Conservation (phyloP, 306 rosid genomes). For the Albizia julibrissin region DNA sequence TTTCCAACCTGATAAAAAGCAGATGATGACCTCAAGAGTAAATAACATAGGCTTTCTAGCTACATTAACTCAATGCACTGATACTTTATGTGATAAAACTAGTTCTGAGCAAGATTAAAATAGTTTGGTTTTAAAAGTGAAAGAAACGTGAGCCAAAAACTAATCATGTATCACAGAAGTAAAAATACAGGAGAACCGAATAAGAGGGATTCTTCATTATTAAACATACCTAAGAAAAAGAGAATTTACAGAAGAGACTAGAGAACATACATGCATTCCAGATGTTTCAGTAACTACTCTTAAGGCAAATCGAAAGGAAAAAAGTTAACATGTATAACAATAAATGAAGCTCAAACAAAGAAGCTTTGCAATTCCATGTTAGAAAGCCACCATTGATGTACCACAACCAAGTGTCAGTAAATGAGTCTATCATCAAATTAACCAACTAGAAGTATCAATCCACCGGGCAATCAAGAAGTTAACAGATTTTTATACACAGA, state of each 20-base stretch:
- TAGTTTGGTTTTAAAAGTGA: neutral
- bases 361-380: neutral
- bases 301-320: neutral
- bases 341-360: neutral
- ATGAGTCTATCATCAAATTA: neutral
- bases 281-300: neutral
- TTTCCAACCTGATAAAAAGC: constrained; percentile 68
- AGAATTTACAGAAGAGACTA: neutral
- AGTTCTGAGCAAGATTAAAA: neutral
- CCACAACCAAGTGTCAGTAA: neutral
- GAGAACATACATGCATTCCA: neutral
- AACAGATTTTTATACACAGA: neutral
- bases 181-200: neutral
- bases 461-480: neutral
- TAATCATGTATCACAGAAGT: neutral
- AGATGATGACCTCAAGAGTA: neutral
- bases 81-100: neutral
- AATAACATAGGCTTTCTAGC: neutral
- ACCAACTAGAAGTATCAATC: neutral
- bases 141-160: neutral
- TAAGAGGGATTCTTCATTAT: neutral
- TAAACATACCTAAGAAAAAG: neutral
- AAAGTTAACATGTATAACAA: neutral
- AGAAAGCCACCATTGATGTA: neutral
- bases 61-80: neutral